Conservation (phyloP, 441 rosid genomes). For the Aquilaria agallochum region DNA sequence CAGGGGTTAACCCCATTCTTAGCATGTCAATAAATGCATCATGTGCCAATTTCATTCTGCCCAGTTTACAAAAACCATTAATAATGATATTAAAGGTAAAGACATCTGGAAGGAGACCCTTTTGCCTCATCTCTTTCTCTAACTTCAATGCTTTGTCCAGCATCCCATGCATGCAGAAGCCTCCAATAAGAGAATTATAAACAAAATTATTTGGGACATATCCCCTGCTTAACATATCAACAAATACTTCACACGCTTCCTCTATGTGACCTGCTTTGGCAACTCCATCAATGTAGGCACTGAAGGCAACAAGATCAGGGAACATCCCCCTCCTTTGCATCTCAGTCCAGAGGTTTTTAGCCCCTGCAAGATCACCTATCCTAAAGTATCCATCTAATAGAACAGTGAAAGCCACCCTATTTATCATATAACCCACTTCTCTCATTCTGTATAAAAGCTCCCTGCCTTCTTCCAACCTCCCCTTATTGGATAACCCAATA, state of each 20-base stretch:
- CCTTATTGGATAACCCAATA: constrained; percentile 51
- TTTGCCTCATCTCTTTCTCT: constrained; percentile 53
- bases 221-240: constrained; percentile 52
- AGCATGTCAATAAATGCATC: constrained; percentile 41
- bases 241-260: constrained; percentile 47
- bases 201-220: constrained; percentile 55
- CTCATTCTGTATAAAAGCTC: constrained; percentile 46
- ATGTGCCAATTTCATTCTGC: constrained; percentile 46
- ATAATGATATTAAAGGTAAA: constrained; percentile 59
- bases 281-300: constrained; percentile 70
- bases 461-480: constrained; percentile 48
- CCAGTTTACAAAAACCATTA: constrained; percentile 53
- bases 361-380: constrained; percentile 45
- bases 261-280: constrained; percentile 51
- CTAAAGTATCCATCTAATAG: constrained; percentile 62
- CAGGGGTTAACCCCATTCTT: constrained; percentile 44
- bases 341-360: constrained; percentile 55
- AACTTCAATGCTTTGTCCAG: constrained; percentile 47
- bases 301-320: constrained; percentile 63
- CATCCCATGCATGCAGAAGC: constrained; percentile 51
- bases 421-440: constrained; percentile 41
- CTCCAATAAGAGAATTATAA: constrained; percentile 59
- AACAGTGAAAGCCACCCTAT: constrained; percentile 52
- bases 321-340: constrained; percentile 43
- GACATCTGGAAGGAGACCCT: constrained; percentile 56